These are phyloP conservation scores for Aegilops umbellulata DNA, from an alignment of 176 grass and related monocot genomes.

Conservation along the genomic window DNA sequence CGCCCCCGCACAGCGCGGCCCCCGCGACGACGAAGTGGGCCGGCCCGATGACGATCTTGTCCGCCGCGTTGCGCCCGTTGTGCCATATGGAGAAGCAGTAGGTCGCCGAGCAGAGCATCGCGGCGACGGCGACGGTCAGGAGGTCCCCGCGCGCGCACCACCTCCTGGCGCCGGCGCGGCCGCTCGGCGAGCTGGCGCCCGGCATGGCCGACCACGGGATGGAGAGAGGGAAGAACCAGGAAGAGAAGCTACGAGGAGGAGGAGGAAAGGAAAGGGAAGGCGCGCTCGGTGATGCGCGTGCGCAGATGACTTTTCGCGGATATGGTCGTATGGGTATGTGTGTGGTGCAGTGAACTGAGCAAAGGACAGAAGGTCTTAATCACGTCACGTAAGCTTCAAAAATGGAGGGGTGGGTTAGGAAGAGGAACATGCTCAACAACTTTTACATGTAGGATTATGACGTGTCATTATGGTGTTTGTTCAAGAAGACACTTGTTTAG, in stretches of 20 bases:
- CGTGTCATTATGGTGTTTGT: background rate
- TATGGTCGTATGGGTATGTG: background rate
- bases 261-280: background rate
- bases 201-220: conserved; percentile 38
- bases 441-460: background rate
- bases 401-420: background rate
- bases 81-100: conserved; percentile 79
- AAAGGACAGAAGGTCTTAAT: background rate
- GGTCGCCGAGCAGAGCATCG: conserved; percentile 55
- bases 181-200: conserved; percentile 3
- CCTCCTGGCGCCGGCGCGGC: conserved; percentile 19
- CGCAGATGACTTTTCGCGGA: background rate
- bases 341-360: conserved; percentile 13
- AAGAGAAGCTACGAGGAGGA: background rate
- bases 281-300: conserved; percentile 2
- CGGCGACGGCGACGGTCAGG: conserved; percentile 30
- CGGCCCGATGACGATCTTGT: conserved; percentile 17
- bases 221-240: background rate
- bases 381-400: background rate
- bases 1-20: conserved; percentile 25
- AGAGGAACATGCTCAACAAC: background rate
- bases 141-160: conserved; percentile 39
- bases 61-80: conserved; percentile 37
- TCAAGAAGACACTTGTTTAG: too few species aligned
- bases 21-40: background rate